Evolutionary conservation across 83 land plant genomes (phyloP).

Genomic region (Picea engelmannii): DNA sequence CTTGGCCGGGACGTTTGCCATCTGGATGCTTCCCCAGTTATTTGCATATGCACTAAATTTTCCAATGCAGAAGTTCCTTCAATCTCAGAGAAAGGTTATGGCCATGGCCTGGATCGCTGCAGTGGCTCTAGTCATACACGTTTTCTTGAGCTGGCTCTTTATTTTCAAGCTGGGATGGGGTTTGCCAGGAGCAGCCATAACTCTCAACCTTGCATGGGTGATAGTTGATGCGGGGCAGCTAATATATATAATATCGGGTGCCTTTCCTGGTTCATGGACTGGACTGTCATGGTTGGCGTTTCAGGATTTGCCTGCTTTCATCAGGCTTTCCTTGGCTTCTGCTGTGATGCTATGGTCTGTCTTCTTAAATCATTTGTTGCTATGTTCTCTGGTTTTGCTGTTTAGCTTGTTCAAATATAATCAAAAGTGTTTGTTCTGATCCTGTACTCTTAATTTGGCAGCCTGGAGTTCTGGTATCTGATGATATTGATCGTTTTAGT

Average conservation of each 20-base stretch:
- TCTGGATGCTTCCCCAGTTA: slow-evolving; percentile 64
- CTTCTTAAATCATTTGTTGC: no score
- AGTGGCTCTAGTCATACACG: slow-evolving; percentile 35
- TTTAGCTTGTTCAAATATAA: no score
- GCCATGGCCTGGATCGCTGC: slow-evolving; percentile 45
- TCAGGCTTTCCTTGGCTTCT: no score
- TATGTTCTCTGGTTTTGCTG: no score
- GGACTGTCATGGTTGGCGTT: slow-evolving; percentile 38
- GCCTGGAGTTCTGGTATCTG: slow-evolving; percentile 41
- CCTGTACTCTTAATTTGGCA: slow-evolving; percentile 6
- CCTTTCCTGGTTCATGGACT: slow-evolving; percentile 31
- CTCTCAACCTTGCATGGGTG: slow-evolving; percentile 56
- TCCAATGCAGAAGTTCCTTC: slow-evolving; percentile 63
- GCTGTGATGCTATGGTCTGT: no score
- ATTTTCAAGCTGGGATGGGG: slow-evolving; percentile 54
- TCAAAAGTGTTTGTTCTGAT: no score
- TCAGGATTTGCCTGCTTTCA: no score
- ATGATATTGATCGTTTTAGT: slow-evolving; percentile 32
- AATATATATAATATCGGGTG: slow-evolving; percentile 16
- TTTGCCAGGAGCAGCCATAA: slow-evolving; percentile 71
- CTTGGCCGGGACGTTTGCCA: slow-evolving; percentile 50
- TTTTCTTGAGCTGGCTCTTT: slow-evolving; percentile 46
- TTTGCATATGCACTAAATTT: slow-evolving; percentile 54
- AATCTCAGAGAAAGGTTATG: slow-evolving; percentile 59
- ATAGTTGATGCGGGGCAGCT: slow-evolving; percentile 40